Percentiles rank a stretch among this genome's conserved stretches.
Conservation (phyloP, 768 basidiomycete species). For the Tylopilus subfusipes region DNA sequence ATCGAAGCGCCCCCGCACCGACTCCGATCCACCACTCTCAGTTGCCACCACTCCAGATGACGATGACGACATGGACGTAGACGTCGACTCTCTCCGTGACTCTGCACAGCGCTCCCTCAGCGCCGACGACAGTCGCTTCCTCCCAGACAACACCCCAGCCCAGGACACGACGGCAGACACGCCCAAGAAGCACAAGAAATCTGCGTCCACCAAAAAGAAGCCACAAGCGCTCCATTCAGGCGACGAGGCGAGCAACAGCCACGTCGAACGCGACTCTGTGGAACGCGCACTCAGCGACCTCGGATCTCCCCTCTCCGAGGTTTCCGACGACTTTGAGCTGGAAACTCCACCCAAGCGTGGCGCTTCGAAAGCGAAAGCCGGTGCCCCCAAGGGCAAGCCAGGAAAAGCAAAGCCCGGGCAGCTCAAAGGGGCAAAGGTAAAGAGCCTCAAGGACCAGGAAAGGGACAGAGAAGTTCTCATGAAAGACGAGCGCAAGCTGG, state of each 20-base stretch:
- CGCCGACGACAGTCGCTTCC: slow-evolving; percentile 23
- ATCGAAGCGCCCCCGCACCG: slow-evolving; percentile 28
- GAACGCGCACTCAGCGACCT: slow-evolving; percentile 29
- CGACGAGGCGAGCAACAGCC: slow-evolving; percentile 26
- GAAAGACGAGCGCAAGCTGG: slow-evolving; percentile 41
- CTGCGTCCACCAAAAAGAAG: slow-evolving; percentile 19
- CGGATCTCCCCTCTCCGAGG: slow-evolving; percentile 21
- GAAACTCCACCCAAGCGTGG: slow-evolving; percentile 23
- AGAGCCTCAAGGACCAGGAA: slow-evolving; percentile 31
- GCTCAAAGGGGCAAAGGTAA: slow-evolving; percentile 25
- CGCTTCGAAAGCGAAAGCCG: slow-evolving; percentile 20
- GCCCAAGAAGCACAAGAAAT: slow-evolving; percentile 18
- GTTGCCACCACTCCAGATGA: slow-evolving; percentile 39
- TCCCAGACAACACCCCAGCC: neutral
- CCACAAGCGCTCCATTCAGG: slow-evolving; percentile 27
- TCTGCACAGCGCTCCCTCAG: slow-evolving; percentile 12
- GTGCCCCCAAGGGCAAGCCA: slow-evolving; percentile 24
- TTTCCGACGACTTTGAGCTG: slow-evolving; percentile 25
- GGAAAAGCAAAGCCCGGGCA: slow-evolving; percentile 21
- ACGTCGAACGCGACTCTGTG: slow-evolving; percentile 21
- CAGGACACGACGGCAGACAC: neutral
- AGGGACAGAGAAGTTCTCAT: slow-evolving; percentile 35
- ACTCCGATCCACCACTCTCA: slow-evolving; percentile 25
- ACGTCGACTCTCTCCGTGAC: slow-evolving; percentile 36
- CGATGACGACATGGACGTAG: slow-evolving; percentile 40